These are phyloP conservation scores for Leccinum incarnatum DNA, from an alignment of 768 basidiomycete genomes.

Conservation along the genomic window DNA sequence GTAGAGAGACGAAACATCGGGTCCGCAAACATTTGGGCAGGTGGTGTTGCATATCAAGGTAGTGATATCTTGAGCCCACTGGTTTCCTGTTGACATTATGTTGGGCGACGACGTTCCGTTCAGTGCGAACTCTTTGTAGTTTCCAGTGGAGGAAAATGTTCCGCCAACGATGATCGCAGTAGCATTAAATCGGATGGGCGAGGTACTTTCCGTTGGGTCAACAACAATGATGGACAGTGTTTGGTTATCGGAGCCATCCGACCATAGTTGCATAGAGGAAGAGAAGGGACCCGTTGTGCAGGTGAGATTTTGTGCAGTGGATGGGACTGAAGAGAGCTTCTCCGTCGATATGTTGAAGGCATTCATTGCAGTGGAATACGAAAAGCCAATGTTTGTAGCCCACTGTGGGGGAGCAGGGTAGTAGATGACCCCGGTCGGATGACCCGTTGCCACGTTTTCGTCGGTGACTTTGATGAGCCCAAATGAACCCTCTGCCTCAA, in stretches of 20 bases:
- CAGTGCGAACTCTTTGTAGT: slow-evolving; percentile 8
- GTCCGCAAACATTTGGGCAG: not conserved
- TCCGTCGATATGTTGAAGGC: slow-evolving; percentile 18
- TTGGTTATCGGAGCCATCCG: slow-evolving; percentile 4
- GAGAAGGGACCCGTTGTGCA: not conserved
- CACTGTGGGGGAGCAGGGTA: slow-evolving; percentile 11
- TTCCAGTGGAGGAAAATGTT: slow-evolving; percentile 6
- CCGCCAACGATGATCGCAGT: slow-evolving; percentile 7
- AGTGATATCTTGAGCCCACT: slow-evolving; percentile 20
- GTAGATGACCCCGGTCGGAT: not conserved
- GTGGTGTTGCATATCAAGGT: slow-evolving; percentile 12
- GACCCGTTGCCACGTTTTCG: not conserved
- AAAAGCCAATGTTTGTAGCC: not conserved
- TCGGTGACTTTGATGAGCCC: slow-evolving; percentile 11
- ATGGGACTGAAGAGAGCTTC: slow-evolving; percentile 9
- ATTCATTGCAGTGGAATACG: slow-evolving; percentile 8
- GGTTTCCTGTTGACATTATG: slow-evolving; percentile 2
- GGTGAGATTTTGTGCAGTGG: slow-evolving; percentile 7
- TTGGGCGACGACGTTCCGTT: slow-evolving; percentile 18
- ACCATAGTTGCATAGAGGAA: not conserved
- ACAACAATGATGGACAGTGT: slow-evolving; percentile 6
- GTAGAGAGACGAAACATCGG: not conserved
- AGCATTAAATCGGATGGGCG: slow-evolving; percentile 9
- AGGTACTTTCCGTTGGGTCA: not conserved
- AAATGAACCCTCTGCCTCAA: not conserved